A percentile compares a stretch with the other conserved stretches of the same genome.
Conservation (phyloP, 306 rosid species). For the Acmispon strigosus region DNA sequence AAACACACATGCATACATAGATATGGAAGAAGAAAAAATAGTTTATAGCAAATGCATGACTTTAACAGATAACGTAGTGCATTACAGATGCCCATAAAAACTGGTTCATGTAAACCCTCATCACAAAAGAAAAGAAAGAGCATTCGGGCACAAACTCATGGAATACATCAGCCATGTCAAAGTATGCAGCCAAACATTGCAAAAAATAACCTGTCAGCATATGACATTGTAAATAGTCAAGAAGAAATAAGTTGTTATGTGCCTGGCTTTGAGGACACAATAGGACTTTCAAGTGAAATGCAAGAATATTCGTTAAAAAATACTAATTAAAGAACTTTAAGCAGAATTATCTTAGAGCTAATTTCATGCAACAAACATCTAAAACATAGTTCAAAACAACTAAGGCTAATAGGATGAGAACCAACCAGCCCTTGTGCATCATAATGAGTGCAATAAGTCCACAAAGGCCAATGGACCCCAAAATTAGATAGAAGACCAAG, state of each 20-base stretch:
- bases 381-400: slow-evolving; percentile 8
- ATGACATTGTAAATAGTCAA: background rate
- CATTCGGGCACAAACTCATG: background rate
- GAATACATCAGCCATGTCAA: background rate
- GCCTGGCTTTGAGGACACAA: background rate
- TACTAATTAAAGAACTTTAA: background rate
- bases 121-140: background rate
- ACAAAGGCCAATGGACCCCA: slow-evolving; percentile 69
- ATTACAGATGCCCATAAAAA: background rate
- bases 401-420: slow-evolving; percentile 19
- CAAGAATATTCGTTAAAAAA: background rate
- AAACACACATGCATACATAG: background rate
- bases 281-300: slow-evolving; percentile 6
- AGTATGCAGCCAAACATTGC: background rate
- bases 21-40: background rate
- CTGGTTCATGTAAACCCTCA: background rate
- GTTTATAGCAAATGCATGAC: background rate
- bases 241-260: background rate
- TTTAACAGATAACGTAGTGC: background rate
- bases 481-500: slow-evolving; percentile 71
- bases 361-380: slow-evolving; percentile 9
- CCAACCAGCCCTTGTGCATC: slow-evolving; percentile 64
- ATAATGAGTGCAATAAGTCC: slow-evolving; percentile 71
- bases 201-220: background rate
- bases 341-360: background rate